These are phyloP conservation scores for Hibiscus mutabilis DNA, from an alignment of 345 rosid genomes.

Conservation along the genomic window DNA sequence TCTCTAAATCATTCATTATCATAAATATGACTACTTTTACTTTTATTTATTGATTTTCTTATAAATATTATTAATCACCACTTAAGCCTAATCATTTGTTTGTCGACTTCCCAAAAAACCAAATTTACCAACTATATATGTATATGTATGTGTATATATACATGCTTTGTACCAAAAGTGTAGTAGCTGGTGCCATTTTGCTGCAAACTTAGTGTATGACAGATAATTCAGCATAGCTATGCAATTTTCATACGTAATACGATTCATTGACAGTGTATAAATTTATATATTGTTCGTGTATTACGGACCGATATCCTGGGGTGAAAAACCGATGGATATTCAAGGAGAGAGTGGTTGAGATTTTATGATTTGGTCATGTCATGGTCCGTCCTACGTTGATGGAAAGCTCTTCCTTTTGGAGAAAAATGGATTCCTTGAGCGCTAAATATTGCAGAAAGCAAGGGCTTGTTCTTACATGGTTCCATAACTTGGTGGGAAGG, in stretches of 20 bases:
- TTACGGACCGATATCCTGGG: too few relatives aligned
- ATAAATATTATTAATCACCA: not conserved
- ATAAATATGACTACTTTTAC: not conserved
- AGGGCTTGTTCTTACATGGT: conserved; percentile 15
- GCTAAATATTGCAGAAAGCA: conserved; percentile 54
- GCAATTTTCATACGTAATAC: too few relatives aligned
- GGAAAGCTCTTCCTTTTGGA: not conserved
- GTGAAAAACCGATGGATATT: not conserved
- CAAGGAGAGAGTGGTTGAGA: not conserved
- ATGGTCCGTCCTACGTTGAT: not conserved
- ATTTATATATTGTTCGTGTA: too few relatives aligned
- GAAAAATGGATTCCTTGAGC: conserved; percentile 57
- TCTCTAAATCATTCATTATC: conserved; percentile 14
- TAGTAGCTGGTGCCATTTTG: conserved; percentile 16
- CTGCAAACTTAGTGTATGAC: conserved; percentile 2
- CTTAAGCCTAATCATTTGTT: not conserved
- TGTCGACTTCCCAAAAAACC: not conserved
- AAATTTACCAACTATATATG: not conserved
- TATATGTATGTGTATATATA: not conserved
- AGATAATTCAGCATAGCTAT: not conserved
- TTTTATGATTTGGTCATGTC: not conserved
- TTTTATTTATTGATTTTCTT: not conserved
- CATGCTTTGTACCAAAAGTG: not conserved
- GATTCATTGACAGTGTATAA: too few relatives aligned
- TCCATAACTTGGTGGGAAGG: conserved; percentile 31